Evolutionary conservation across 345 rosid genomes (phyloP).

Genomic region (Garcia nutans): DNA sequence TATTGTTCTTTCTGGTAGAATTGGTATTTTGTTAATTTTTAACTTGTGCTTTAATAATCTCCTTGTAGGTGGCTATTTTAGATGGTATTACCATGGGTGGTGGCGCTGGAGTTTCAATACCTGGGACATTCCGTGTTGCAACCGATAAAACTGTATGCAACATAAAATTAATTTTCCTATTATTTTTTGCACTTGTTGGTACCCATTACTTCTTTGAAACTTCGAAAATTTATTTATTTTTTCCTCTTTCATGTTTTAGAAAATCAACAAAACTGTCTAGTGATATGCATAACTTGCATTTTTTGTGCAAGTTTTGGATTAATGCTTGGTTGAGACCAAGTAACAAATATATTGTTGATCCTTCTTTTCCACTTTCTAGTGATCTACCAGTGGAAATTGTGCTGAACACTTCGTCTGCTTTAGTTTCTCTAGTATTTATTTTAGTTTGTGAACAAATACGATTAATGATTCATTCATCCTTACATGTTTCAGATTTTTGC

Average conservation of each 20-base stretch:
- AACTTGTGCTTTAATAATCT: slow-evolving; percentile 4
- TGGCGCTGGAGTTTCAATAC: slow-evolving; percentile 89
- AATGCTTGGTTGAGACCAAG: background rate
- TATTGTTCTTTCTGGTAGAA: background rate
- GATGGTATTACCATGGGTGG: slow-evolving; percentile 97
- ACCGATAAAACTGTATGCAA: slow-evolving; percentile 72
- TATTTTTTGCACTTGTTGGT: background rate
- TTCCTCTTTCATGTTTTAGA: background rate
- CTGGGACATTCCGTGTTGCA: slow-evolving; percentile 84
- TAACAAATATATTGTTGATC: background rate
- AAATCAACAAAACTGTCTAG: background rate
- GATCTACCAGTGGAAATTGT: background rate
- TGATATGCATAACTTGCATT: background rate
- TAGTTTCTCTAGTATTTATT: background rate
- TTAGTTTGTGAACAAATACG: background rate
- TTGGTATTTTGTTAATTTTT: background rate
- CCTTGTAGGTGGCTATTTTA: slow-evolving; percentile 69
- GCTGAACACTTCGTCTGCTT: background rate
- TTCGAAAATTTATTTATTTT: background rate
- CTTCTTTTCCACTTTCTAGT: background rate
- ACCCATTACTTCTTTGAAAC: background rate
- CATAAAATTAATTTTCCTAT: background rate
- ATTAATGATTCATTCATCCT: background rate
- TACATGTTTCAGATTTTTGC: slow-evolving; percentile 68
- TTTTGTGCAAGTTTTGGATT: background rate